phyloP scores from a whole-genome alignment of 352 stramenopile species.

The Phytophthora foliorum region DNA sequence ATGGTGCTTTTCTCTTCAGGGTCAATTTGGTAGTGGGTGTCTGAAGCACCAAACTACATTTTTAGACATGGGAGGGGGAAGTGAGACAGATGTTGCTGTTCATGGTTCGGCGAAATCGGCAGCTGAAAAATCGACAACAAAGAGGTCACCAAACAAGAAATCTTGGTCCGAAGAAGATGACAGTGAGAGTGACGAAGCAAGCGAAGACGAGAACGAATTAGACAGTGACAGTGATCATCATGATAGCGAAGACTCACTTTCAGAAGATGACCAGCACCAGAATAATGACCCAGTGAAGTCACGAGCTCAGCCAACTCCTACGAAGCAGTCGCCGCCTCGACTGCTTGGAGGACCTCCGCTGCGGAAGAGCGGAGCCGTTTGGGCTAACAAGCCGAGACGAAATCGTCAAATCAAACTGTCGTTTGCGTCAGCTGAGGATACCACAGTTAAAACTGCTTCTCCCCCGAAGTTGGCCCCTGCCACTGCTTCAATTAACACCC shows the following conservation, averaged over 20 bases:
- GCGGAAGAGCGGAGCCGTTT: constrained; percentile 12
- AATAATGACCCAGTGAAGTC: constrained; percentile 11
- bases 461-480: background rate
- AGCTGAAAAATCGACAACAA: constrained; percentile 26
- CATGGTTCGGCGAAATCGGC: constrained; percentile 5
- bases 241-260: constrained; percentile 36
- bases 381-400: constrained; percentile 33
- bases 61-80: constrained; percentile 38
- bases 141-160: constrained; percentile 25
- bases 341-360: constrained; percentile 21
- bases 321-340: constrained; percentile 33
- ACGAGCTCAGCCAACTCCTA: constrained; percentile 16
- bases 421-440: constrained; percentile 28
- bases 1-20: constrained; percentile 22
- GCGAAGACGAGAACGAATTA: constrained; percentile 43
- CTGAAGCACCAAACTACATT: constrained; percentile 70
- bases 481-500: background rate
- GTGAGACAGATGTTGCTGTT: constrained; percentile 16
- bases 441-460: background rate
- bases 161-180: constrained; percentile 45
- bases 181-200: constrained; percentile 32
- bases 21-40: constrained; percentile 74
- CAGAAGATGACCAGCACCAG: constrained; percentile 21
- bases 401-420: constrained; percentile 50
- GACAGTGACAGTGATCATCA: constrained; percentile 54